Percentiles rank a stretch among this genome's conserved stretches.
These are phyloP conservation scores for Adansonia grandidieri DNA, from an alignment of 441 rosid genomes.

Conservation along the genomic window DNA sequence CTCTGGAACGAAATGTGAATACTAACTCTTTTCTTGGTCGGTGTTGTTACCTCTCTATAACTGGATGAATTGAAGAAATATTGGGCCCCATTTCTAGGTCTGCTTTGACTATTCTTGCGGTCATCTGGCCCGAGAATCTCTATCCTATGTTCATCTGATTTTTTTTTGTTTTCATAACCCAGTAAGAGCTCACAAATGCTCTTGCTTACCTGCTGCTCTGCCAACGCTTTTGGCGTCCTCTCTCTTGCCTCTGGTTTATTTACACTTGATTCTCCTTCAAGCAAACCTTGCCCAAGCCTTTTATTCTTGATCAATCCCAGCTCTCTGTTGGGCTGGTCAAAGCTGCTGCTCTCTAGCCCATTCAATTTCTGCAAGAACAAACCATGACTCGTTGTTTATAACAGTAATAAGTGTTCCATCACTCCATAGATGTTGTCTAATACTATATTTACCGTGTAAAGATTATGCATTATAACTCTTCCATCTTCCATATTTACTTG, in stretches of 20 bases:
- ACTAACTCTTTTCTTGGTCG: slow-evolving; percentile 70
- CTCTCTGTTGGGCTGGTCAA: slow-evolving; percentile 27
- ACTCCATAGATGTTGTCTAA: slow-evolving; percentile 20
- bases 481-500: slow-evolving; percentile 66
- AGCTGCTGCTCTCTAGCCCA: slow-evolving; percentile 37
- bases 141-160: slow-evolving; percentile 53
- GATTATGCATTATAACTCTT: slow-evolving; percentile 67
- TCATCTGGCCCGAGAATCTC: slow-evolving; percentile 46
- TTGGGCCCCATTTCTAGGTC: slow-evolving; percentile 33
- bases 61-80: slow-evolving; percentile 29
- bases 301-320: background rate
- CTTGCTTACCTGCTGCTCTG: slow-evolving; percentile 51
- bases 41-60: slow-evolving; percentile 33
- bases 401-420: slow-evolving; percentile 6
- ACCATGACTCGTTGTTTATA: slow-evolving; percentile 25
- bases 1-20: slow-evolving; percentile 60
- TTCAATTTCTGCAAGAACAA: slow-evolving; percentile 49
- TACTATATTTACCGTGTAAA: slow-evolving; percentile 56
- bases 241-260: slow-evolving; percentile 56
- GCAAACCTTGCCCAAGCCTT: slow-evolving; percentile 33
- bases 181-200: slow-evolving; percentile 52
- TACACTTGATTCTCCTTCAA: slow-evolving; percentile 49
- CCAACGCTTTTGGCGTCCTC: slow-evolving; percentile 52
- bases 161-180: slow-evolving; percentile 45
- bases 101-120: slow-evolving; percentile 32